Conservation (phyloP, 1,139 yeast genomes). For the Nakaseomyces sp. region DNA sequence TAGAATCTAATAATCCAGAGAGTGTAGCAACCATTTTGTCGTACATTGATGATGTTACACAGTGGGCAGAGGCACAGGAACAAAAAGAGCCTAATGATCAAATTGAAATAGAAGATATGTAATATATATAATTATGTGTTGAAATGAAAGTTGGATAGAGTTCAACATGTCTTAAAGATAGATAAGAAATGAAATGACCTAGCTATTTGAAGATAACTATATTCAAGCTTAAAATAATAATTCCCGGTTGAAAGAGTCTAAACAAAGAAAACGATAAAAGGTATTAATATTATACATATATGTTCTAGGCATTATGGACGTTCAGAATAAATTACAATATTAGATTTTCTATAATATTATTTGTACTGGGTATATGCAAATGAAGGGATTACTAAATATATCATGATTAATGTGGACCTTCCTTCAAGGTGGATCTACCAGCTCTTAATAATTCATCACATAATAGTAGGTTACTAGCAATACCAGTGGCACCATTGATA, state of each 20-base stretch:
- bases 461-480: constrained; percentile 80
- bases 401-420: constrained; percentile 30
- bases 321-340: constrained; percentile 3
- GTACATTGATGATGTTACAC: constrained; percentile 93
- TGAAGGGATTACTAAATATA: not conserved
- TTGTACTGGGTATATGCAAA: constrained; percentile 2
- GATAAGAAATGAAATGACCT: too few species aligned
- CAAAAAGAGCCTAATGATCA: constrained; percentile 92
- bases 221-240: not conserved
- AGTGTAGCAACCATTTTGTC: constrained; percentile 77
- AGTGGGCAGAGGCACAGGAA: constrained; percentile 94
- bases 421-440: constrained; percentile 83
- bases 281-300: not conserved
- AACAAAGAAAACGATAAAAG: not conserved
- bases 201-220: not conserved
- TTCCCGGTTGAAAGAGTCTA: too few species aligned
- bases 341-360: constrained; percentile 2
- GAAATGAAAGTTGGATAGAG: too few species aligned
- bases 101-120: constrained; percentile 45
- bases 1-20: constrained; percentile 74
- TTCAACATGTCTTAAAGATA: too few species aligned
- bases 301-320: not conserved
- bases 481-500: constrained; percentile 84
- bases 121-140: not conserved
- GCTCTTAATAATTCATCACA: constrained; percentile 97